Percentiles rank a stretch among this genome's conserved stretches.
These are phyloP conservation scores for Leucocoprinus birnbaumii DNA, from an alignment of 768 basidiomycete genomes.

Conservation along the genomic window DNA sequence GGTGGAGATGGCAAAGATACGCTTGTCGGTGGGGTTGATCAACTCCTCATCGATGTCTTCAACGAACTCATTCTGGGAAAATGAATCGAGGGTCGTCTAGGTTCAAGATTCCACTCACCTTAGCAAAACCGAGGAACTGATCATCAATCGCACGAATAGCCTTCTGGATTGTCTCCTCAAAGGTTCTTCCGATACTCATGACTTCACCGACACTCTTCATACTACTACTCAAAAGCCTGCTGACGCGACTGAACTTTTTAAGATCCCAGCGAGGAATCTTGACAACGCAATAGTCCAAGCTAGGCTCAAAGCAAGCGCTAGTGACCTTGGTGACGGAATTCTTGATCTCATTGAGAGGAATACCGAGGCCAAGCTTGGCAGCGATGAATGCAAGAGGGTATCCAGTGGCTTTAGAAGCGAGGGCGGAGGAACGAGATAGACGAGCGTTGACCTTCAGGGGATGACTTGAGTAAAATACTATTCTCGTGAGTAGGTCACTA, in stretches of 20 bases:
- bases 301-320: conserved; percentile 96
- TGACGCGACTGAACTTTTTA: conserved; percentile 96
- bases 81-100: not conserved
- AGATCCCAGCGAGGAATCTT: conserved; percentile 99
- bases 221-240: conserved; percentile 84
- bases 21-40: conserved; percentile 92
- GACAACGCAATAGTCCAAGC: conserved; percentile 95
- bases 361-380: conserved; percentile 95
- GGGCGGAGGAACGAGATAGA: conserved; percentile 93
- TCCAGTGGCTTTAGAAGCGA: conserved; percentile 97
- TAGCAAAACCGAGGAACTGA: conserved; percentile 88
- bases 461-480: too few relatives aligned
- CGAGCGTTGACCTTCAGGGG: conserved; percentile 93
- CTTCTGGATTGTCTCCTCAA: conserved; percentile 98
- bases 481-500: not conserved
- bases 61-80: conserved; percentile 77
- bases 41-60: conserved; percentile 94
- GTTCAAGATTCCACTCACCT: conserved; percentile 37
- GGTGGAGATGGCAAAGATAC: conserved; percentile 93
- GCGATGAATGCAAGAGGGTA: conserved; percentile 99
- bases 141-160: conserved; percentile 97
- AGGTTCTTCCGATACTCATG: conserved; percentile 98
- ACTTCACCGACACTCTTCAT: conserved; percentile 99
- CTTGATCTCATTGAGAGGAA: conserved; percentile 96
- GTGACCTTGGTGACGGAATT: conserved; percentile 98